Conservation (phyloP, 164 flowering plant genomes). For the Liquidambar formosana region DNA sequence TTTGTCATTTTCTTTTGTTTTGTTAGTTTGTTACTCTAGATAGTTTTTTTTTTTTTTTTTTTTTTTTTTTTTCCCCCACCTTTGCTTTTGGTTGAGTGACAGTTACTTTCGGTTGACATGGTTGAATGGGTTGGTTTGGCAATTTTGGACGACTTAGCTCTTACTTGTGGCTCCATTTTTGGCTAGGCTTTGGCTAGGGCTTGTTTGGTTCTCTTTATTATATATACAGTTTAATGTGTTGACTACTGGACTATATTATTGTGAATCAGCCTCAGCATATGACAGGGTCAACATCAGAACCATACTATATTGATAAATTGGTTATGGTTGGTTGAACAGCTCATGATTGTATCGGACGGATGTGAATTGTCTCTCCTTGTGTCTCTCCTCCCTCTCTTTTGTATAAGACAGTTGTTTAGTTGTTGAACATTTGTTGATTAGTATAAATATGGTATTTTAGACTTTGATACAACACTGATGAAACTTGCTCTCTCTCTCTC, state of each 20-base stretch:
- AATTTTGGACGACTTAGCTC: background rate
- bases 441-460: no score
- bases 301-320: slow-evolving; percentile 12
- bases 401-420: no score
- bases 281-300: slow-evolving; percentile 12
- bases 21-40: slow-evolving; percentile 2
- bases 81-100: slow-evolving; percentile 23
- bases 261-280: background rate
- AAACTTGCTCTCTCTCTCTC: no score
- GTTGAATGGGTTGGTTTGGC: background rate
- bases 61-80: background rate
- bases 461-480: no score
- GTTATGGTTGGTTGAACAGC: slow-evolving; percentile 24
- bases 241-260: slow-evolving; percentile 3
- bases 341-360: slow-evolving; percentile 8
- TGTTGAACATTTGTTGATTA: no score
- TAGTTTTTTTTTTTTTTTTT: slow-evolving; percentile 16
- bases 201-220: slow-evolving; percentile 5
- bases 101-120: slow-evolving; percentile 39
- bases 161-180: background rate
- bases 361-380: no score
- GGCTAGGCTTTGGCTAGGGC: background rate
- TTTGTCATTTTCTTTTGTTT: slow-evolving; percentile 8
- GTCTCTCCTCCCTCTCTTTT: no score
- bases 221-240: slow-evolving; percentile 5